A percentile compares a stretch with the other conserved stretches of the same genome.
Conservation (phyloP, 2,329 filamentous ascomycete genomes). For the Leptosphaerulina australis region DNA sequence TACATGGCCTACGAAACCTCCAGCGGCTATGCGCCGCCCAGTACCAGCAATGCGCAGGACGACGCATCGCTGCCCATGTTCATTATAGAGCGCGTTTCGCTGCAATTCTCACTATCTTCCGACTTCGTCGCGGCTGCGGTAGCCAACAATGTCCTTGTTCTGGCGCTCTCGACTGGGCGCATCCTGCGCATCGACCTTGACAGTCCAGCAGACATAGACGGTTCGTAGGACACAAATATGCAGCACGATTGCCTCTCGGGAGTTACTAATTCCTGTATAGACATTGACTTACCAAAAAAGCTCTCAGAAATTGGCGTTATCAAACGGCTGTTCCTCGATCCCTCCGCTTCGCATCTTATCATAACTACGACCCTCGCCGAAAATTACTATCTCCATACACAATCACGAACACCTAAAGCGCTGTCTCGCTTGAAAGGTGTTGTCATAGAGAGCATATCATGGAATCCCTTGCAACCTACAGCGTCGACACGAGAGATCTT, state of each 20-base stretch:
- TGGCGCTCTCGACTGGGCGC: conserved; percentile 89
- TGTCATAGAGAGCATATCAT: conserved; percentile 85
- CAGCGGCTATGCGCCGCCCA: conserved; percentile 74
- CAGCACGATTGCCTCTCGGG: not conserved
- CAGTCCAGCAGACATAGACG: conserved; percentile 90
- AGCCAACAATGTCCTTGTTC: conserved; percentile 92
- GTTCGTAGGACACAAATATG: conserved; percentile 34
- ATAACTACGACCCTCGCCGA: conserved; percentile 90
- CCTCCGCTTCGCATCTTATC: conserved; percentile 91
- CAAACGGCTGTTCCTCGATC: conserved; percentile 94
- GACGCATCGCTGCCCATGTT: conserved; percentile 81
- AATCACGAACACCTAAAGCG: conserved; percentile 84
- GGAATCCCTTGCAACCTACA: conserved; percentile 92
- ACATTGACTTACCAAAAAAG: conserved; percentile 96
- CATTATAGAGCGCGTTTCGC: conserved; percentile 87
- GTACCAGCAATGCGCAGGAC: conserved; percentile 66
- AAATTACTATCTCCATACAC: conserved; percentile 97
- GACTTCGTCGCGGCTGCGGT: conserved; percentile 97
- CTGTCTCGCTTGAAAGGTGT: conserved; percentile 85
- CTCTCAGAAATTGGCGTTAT: conserved; percentile 90
- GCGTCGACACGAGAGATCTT: conserved; percentile 94
- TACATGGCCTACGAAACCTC: conserved; percentile 72
- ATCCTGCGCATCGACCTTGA: conserved; percentile 94
- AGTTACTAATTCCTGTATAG: conserved; percentile 53
- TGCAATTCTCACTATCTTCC: conserved; percentile 91